phyloP scores from a whole-genome alignment of 345 rosid genomes.

The Adansonia digitata region DNA sequence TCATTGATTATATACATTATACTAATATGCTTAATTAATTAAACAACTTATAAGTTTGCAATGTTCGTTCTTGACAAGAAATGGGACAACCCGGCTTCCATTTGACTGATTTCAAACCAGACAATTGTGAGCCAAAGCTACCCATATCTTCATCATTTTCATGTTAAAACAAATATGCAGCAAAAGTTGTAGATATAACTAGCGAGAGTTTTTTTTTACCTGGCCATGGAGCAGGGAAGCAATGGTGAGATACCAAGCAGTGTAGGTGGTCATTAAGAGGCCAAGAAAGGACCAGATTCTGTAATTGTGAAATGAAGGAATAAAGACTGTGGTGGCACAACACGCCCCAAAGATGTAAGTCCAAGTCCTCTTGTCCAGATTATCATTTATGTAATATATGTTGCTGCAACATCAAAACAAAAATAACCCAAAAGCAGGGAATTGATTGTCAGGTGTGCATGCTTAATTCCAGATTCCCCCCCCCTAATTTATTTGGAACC shows the following conservation, averaged over 20 bases:
- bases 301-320: constrained; percentile 98
- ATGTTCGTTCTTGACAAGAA: constrained; percentile 4
- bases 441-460: background rate
- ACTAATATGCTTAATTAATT: background rate
- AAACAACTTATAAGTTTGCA: background rate
- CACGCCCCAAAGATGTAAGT: constrained; percentile 98
- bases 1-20: background rate
- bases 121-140: constrained; percentile 3
- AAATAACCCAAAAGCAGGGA: background rate
- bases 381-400: constrained; percentile 95
- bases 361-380: constrained; percentile 99
- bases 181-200: background rate
- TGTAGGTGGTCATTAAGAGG: constrained; percentile 95
- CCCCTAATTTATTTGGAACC: background rate
- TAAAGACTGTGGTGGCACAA: constrained; percentile 97
- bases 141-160: constrained; percentile 2
- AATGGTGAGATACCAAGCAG: constrained; percentile 95
- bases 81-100: constrained; percentile 22
- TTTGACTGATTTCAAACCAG: constrained; percentile 17
- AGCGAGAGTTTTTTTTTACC: constrained; percentile 32
- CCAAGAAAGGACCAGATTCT: constrained; percentile 99
- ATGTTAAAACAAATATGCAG: too few relatives aligned
- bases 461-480: background rate
- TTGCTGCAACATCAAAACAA: constrained; percentile 55
- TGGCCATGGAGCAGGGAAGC: constrained; percentile 96